Evolutionary conservation across 2,329 filamentous ascomycete genomes (phyloP), one percentile per base, ranked within the genome.

Genomic region (Calycina herbarum): DNA sequence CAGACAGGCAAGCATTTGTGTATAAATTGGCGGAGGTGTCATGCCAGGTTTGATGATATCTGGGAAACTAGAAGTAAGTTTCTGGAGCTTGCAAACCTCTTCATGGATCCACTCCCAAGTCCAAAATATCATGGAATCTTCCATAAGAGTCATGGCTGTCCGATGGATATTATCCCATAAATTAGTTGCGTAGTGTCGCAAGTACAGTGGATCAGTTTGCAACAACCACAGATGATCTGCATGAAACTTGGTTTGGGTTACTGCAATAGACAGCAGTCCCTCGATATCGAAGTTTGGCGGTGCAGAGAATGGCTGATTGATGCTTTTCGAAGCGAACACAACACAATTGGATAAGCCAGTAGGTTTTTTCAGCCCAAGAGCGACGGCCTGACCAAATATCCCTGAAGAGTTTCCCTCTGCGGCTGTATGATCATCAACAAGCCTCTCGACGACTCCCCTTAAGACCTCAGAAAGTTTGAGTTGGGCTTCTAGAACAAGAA

Each of bases 401-500:
- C 42, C 17, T 5, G 11, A 2, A 20, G 20, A 10, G 2, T 1
- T 5, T 13, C 38, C 57, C 33, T n/a, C 17, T 24, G 1, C 5
- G 5, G 10, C 20, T 6, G 5, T 7, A 6, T 11, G 3, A 15
- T 5, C 10, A 5, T 57, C 54, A 31, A 57, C 8, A 3, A 57
- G 54, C 6, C 17, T 57, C 5, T 67, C 59, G 13, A 66, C 42
- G 2, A 64, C 17, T 0, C 6, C 48, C 2, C 31, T 45, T 1
- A 70, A 42, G 6, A 63, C 51, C 1, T 3, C 7, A 20, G 62
- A 48, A 7, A 70, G 40, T 10, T 56, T 38, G 0, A n/a, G 13
- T 31, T 71, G 69, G 7, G 65, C 65, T 58, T 71, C 65, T 2
- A 71, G 40, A 31, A 70, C 15, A 11, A 71, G 62, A 8, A 27